Conservation (phyloP, 1,139 yeast species). For the Taphrina sp. region DNA sequence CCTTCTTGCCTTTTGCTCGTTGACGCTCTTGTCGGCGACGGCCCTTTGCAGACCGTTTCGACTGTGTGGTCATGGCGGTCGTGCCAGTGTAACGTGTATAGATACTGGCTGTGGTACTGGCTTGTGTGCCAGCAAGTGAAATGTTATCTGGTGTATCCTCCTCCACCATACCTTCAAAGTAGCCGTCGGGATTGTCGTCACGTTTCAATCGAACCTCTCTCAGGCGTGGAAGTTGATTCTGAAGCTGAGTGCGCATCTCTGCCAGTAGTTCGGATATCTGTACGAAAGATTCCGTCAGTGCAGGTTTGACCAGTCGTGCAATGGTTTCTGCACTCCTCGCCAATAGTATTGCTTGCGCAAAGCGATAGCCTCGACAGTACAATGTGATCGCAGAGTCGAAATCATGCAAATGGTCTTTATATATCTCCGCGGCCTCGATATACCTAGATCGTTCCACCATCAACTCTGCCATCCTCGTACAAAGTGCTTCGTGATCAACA, state of each 20-base stretch:
- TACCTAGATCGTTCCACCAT: slow-evolving; percentile 71
- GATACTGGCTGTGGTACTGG: slow-evolving; percentile 88
- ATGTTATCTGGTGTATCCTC: slow-evolving; percentile 84
- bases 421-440: slow-evolving; percentile 79
- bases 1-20: slow-evolving; percentile 94
- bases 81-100: slow-evolving; percentile 94
- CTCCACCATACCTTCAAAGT: slow-evolving; percentile 50
- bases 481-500: slow-evolving; percentile 34
- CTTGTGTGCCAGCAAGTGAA: slow-evolving; percentile 90
- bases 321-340: slow-evolving; percentile 46
- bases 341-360: slow-evolving; percentile 71
- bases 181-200: slow-evolving; percentile 76
- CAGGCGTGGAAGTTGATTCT: slow-evolving; percentile 76
- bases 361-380: slow-evolving; percentile 73
- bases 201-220: slow-evolving; percentile 83
- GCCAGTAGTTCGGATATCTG: slow-evolving; percentile 81
- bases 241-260: slow-evolving; percentile 82
- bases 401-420: slow-evolving; percentile 60
- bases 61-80: slow-evolving; percentile 71
- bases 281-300: slow-evolving; percentile 83
- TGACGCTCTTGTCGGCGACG: slow-evolving; percentile 93
- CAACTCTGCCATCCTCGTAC: slow-evolving; percentile 53
- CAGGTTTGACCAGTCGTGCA: slow-evolving; percentile 66
- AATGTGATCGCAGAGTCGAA: slow-evolving; percentile 61
- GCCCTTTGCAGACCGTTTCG: slow-evolving; percentile 89